Evolutionary conservation across 495 filamentous ascomycete genomes (phyloP).

Genomic region (Cudoniella acicularis): DNA sequence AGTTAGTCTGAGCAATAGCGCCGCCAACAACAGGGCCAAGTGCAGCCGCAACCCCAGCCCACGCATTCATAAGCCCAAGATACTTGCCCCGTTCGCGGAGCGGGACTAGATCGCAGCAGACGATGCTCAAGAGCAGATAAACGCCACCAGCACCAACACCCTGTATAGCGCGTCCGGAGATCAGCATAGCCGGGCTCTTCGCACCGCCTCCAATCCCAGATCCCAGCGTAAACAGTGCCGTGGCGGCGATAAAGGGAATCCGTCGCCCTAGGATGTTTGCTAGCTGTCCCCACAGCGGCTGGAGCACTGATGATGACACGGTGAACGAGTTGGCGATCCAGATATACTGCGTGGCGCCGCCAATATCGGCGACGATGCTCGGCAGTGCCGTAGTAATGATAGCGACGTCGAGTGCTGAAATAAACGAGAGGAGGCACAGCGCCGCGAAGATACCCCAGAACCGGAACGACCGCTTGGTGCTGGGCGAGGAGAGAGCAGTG

Average conservation of each 20-base stretch:
- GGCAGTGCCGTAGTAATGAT: conserved; percentile 37
- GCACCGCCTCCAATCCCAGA: conserved; percentile 55
- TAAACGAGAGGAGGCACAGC: conserved; percentile 15
- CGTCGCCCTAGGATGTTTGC: conserved; percentile 48
- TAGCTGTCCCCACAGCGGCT: conserved; percentile 43
- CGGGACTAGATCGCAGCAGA: conserved; percentile 60
- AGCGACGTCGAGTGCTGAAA: conserved; percentile 23
- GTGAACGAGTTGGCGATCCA: conserved; percentile 34
- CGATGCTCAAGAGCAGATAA: conserved; percentile 55
- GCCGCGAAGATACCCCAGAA: conserved; percentile 28
- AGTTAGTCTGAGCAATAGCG: conserved; percentile 47
- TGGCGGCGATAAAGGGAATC: conserved; percentile 41
- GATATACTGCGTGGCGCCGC: conserved; percentile 30
- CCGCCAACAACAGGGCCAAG: conserved; percentile 66
- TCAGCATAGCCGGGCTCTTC: conserved; percentile 51
- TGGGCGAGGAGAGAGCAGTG: too few species aligned
- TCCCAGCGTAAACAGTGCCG: conserved; percentile 51
- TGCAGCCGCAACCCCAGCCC: conserved; percentile 63
- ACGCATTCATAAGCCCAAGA: conserved; percentile 31
- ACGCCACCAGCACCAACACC: conserved; percentile 71
- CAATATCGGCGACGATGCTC: conserved; percentile 28
- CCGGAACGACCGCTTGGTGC: too few species aligned
- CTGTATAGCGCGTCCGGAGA: conserved; percentile 38
- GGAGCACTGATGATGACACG: conserved; percentile 25
- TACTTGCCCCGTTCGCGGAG: conserved; percentile 43